Percentiles rank a stretch among this genome's conserved stretches.
These are phyloP conservation scores for Clitopilus hobsonii DNA, from an alignment of 768 basidiomycete species.

Conservation along the genomic window DNA sequence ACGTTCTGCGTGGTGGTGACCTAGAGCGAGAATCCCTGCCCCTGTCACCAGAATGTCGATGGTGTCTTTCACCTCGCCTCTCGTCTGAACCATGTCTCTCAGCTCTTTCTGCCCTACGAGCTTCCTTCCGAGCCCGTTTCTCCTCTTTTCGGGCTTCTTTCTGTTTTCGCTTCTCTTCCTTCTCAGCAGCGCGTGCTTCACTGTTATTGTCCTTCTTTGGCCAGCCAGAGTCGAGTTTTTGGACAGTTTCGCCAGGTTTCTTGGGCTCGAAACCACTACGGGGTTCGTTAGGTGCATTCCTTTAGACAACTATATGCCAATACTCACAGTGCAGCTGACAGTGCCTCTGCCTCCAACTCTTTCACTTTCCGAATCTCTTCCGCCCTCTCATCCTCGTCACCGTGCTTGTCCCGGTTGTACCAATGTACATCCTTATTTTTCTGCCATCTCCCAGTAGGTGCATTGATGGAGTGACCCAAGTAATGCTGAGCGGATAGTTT, in stretches of 20 bases:
- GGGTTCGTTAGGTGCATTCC: constrained; percentile 1
- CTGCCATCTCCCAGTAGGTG: constrained; percentile 95
- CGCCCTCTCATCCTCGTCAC: constrained; percentile 38
- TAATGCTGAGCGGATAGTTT: constrained; percentile 62
- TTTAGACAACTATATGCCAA: background rate
- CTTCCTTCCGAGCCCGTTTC: constrained; percentile 51
- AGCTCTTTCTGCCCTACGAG: constrained; percentile 13
- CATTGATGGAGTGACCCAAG: constrained; percentile 91
- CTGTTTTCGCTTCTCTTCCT: constrained; percentile 45
- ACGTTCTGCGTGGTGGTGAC: background rate
- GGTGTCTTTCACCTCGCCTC: constrained; percentile 8
- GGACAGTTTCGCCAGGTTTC: constrained; percentile 22
- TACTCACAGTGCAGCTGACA: constrained; percentile 71
- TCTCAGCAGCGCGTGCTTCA: constrained; percentile 23
- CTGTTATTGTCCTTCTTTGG: constrained; percentile 9
- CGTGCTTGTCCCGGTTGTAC: constrained; percentile 68
- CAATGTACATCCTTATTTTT: constrained; percentile 97
- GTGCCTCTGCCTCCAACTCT: constrained; percentile 84
- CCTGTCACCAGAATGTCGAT: background rate
- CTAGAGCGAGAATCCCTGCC: background rate
- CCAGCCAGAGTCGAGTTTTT: constrained; percentile 15
- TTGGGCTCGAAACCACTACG: constrained; percentile 68
- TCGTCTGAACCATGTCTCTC: constrained; percentile 13
- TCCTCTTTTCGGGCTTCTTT: constrained; percentile 58
- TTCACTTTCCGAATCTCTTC: constrained; percentile 84